These are phyloP conservation scores for Avicennia marina DNA, from an alignment of 257 asterid species.

Conservation along the genomic window DNA sequence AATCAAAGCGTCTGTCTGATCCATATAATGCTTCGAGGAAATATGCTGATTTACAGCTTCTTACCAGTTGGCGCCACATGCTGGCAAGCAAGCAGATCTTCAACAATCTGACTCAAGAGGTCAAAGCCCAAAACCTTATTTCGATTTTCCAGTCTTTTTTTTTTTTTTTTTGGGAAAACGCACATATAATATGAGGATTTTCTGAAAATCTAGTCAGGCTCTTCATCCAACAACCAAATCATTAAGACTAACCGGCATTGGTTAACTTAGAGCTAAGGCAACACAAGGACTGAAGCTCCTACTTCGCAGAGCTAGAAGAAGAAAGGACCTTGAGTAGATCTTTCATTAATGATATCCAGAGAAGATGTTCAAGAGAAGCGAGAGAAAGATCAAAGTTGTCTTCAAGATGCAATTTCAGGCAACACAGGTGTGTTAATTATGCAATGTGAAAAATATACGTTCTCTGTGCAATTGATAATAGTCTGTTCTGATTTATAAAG, in stretches of 20 bases:
- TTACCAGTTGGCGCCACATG: slow-evolving; percentile 25
- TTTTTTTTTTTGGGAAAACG: no score
- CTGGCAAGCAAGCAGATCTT: slow-evolving; percentile 17
- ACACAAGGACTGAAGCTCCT: slow-evolving; percentile 4
- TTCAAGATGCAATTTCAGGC: slow-evolving; percentile 86
- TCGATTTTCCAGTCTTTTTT: slow-evolving; percentile 3
- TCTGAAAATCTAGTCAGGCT: slow-evolving; percentile 13
- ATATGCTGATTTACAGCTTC: slow-evolving; percentile 22
- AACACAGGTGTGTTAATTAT: slow-evolving; percentile 53
- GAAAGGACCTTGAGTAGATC: slow-evolving; percentile 2
- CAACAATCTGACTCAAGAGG: slow-evolving; percentile 21
- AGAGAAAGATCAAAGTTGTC: slow-evolving; percentile 75
- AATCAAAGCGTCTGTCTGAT: slow-evolving; percentile 5
- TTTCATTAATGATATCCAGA: slow-evolving; percentile 29
- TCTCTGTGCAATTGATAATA: no score
- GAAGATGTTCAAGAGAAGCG: slow-evolving; percentile 80
- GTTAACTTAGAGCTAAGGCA: slow-evolving; percentile 21
- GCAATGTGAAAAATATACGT: background rate
- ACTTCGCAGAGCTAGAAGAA: slow-evolving; percentile 15
- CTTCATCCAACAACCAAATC: slow-evolving; percentile 29
- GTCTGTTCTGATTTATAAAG: slow-evolving; percentile 1
- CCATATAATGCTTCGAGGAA: background rate
- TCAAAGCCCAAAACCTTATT: slow-evolving; percentile 23
- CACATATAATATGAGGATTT: slow-evolving; percentile 17
- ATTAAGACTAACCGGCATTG: slow-evolving; percentile 20